A percentile compares a stretch with the other conserved stretches of the same genome.
Evolutionary conservation across 2,329 filamentous ascomycete species (phyloP).

Genomic region (Nemania diffusa): DNA sequence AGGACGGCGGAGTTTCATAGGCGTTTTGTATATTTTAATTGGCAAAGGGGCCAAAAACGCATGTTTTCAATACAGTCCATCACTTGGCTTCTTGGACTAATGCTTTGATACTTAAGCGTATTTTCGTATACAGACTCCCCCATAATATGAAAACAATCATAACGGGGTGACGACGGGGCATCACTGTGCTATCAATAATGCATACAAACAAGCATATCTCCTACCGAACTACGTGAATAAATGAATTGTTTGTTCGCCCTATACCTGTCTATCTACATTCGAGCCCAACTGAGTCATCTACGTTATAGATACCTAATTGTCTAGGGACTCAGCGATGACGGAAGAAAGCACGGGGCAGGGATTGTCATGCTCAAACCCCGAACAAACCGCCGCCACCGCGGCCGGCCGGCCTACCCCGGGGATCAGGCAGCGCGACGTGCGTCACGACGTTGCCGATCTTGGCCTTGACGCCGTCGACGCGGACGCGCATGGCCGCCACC

Average conservation of each 20-base stretch:
- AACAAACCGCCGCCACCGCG: slow-evolving; percentile 30
- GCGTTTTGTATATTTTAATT: slow-evolving; percentile 16
- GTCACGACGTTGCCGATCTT: slow-evolving; percentile 80
- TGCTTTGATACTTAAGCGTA: neutral
- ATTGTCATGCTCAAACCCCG: slow-evolving; percentile 13
- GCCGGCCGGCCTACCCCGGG: slow-evolving; percentile 10
- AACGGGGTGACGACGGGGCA: too few species aligned
- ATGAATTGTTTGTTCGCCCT: neutral
- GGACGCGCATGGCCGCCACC: slow-evolving; percentile 56
- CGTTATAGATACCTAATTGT: too few species aligned
- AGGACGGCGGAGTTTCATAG: slow-evolving; percentile 29
- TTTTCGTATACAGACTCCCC: slow-evolving; percentile 7
- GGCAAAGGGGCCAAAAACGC: neutral
- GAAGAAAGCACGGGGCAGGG: neutral
- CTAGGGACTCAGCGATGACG: too few species aligned
- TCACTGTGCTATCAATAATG: too few species aligned
- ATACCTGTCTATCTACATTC: neutral
- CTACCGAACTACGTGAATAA: too few species aligned
- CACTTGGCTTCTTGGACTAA: neutral
- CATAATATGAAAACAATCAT: neutral
- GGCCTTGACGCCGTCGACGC: slow-evolving; percentile 71
- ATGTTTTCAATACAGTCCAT: slow-evolving; percentile 1
- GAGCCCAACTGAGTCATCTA: too few species aligned
- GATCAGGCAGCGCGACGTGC: slow-evolving; percentile 54
- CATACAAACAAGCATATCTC: too few species aligned